Base-by-base conservation (phyloP, 2,329 filamentous ascomycete genomes). In the Exophiala xenobiotica region DNA sequence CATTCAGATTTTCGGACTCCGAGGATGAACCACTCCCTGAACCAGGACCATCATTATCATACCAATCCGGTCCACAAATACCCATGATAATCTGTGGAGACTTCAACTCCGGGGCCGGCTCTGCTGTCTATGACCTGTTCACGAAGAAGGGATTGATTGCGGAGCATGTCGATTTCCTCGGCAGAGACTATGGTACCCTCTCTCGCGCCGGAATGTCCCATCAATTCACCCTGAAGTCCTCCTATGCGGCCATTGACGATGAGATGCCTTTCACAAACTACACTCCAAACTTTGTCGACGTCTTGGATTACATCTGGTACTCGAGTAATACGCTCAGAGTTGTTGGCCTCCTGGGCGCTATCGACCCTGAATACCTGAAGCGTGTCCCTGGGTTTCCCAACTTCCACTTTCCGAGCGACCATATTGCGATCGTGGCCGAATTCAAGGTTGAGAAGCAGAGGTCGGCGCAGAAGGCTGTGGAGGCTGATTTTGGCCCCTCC, bases 291-390 rank as follows among this genome's bases (percentile, higher is more conserved):
- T 99, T 96, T 72, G 82, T 83, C 45, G 91, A 90, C 56, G 88
- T 95, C 51, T 87, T 99, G 61, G 93, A 99, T 68, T 96, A 97
- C 70, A 90, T 99, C 64, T 97, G 91, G 90, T 99, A 95, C 72
- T 91, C 90, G 50, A 92, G 90, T 51, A 96, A 93, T 69, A 84
- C 87, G 18, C 77, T 96, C 38, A 88, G 93, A 66, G 87, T 95
- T 19, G 85, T 89, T 14, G 87, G 87, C 46, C 72, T 96, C 46
- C 83, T 96, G 3, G 91, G 91, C 23, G 87, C 92, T 37, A 88
- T 95, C 2, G 91, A 96, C 67, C 81, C 85, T 58, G 82, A 88
- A 22, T 93, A 95, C 67, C 82, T 96, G 51, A 86, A 88, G 68
- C 82, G 86, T 46, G 89, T 96, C 20, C 90, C 91, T 3, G 90